These are phyloP conservation scores for Chaetomiaceae sp. DNA, from an alignment of 2,329 filamentous ascomycete genomes.

Conservation along the genomic window DNA sequence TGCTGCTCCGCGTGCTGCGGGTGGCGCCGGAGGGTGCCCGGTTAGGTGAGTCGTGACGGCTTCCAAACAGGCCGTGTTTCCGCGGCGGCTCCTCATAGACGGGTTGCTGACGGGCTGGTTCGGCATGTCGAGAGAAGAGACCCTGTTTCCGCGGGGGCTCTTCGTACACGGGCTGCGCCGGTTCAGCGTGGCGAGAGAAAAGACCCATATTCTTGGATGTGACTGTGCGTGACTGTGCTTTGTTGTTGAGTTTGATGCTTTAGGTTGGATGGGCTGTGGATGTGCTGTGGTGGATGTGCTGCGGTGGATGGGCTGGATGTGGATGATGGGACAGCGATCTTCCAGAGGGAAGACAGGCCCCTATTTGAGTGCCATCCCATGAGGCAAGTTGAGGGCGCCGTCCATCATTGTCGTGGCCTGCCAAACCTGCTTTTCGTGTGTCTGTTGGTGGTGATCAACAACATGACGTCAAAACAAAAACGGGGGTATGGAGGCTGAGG, in stretches of 20 bases:
- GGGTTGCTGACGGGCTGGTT: neutral
- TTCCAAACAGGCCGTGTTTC: conserved; percentile 8
- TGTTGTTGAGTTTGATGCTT: neutral
- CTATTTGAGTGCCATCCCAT: conserved; percentile 15
- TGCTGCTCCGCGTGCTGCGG: conserved; percentile 24
- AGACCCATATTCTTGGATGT: conserved; percentile 30
- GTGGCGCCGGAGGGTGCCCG: conserved; percentile 22
- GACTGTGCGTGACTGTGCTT: neutral
- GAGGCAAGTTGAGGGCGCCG: too few species aligned
- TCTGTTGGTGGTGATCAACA: conserved; percentile 12
- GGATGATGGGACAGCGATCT: neutral
- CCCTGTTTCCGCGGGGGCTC: conserved; percentile 26
- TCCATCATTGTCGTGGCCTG: conserved; percentile 1
- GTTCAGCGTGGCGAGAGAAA: conserved; percentile 32
- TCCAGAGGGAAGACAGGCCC: neutral
- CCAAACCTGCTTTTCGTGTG: conserved; percentile 20
- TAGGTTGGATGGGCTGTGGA: too few species aligned
- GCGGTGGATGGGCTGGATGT: neutral
- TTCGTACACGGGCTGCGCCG: conserved; percentile 22
- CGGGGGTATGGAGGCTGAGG: too few species aligned
- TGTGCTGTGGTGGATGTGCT: neutral
- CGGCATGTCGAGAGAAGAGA: conserved; percentile 13
- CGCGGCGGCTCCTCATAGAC: neutral
- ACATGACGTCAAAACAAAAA: conserved; percentile 27
- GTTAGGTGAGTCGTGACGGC: conserved; percentile 26